Base-by-base conservation (phyloP, 257 asterid species). In the Forsythia suspensa region DNA sequence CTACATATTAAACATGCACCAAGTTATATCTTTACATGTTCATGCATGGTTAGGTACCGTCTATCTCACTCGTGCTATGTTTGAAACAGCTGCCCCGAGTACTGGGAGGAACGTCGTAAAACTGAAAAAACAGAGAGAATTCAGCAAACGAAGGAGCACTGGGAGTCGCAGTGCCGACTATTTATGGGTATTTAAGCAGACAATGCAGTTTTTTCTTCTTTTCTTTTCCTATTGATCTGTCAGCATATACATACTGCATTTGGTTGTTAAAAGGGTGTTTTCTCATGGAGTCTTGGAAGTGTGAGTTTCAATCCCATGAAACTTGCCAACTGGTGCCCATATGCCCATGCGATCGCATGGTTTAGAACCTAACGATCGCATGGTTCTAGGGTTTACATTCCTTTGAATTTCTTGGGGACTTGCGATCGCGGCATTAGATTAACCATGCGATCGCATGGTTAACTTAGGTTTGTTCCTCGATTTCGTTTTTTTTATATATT, bases 91-190 rank as follows among this genome's bases (percentile, higher is more conserved):
- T 93, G 96, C 78, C 94, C 92, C 0, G 92, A 90, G 74, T 91
- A 90, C 67, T 93, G 99, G 98, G 81, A 75, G 69, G 97, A 91
- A 67, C 86, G 97, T 6, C 92, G 93, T 8, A 89, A 82, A 75
- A 63, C 85, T 38, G 98, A 95, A 77, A 89, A 92, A 83, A 66
- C 44, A 0, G 99, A 95, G 80, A 85, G 99, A 70, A 82, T 95
- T 76, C 80, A 74, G 79, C 99, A 88, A 79, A 84, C 92, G 2
- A 95, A 95, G 95, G 94, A 92, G 83, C 97, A 95, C 66, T 93
- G 99, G 99, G 99, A 95, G 75, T 80, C 86, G 16, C 92, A 91
- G 82, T 88, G 94, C 81, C 94, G 94, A 13, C 81, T 92, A 20
- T 91, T 95, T 84, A 78, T 79, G 39, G 99, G 99, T 3, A 61